phyloP scores from a whole-genome alignment of 495 filamentous ascomycete genomes.

The Talaromyces thailandensis region DNA sequence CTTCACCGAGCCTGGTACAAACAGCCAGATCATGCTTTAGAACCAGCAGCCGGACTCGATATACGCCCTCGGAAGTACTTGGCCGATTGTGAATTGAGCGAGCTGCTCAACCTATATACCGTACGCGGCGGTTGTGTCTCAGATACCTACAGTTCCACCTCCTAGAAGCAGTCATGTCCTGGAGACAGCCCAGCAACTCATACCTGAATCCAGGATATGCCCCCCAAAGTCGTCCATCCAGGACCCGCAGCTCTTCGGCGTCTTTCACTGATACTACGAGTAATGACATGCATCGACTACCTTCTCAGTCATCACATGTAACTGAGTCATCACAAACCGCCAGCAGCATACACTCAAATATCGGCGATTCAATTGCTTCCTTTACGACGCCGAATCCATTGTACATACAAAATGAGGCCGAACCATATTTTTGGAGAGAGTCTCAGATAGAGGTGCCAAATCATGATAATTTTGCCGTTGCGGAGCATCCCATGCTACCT shows the following conservation, averaged over 20 bases:
- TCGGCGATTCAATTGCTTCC: not conserved
- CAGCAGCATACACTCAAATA: not conserved
- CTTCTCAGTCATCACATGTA: not conserved
- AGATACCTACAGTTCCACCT: not conserved
- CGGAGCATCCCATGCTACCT: not conserved
- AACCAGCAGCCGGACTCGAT: not conserved
- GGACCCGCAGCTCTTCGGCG: not conserved
- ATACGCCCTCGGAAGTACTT: not conserved
- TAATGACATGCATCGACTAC: not conserved
- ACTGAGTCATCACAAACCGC: not conserved
- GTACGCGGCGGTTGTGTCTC: not conserved
- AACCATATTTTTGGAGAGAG: not conserved
- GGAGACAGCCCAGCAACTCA: not conserved
- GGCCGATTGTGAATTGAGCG: not conserved
- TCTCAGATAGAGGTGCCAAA: not conserved
- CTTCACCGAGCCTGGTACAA: not conserved
- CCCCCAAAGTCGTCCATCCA: not conserved
- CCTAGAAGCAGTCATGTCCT: not conserved
- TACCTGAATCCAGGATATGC: not conserved
- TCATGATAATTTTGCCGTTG: not conserved
- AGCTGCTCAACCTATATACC: not conserved
- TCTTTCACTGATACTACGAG: not conserved
- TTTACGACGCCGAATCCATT: not conserved
- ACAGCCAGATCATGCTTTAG: not conserved
- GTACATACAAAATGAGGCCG: not conserved